phyloP scores from a whole-genome alignment of 306 rosid species.

The Arachis hypogaea region DNA sequence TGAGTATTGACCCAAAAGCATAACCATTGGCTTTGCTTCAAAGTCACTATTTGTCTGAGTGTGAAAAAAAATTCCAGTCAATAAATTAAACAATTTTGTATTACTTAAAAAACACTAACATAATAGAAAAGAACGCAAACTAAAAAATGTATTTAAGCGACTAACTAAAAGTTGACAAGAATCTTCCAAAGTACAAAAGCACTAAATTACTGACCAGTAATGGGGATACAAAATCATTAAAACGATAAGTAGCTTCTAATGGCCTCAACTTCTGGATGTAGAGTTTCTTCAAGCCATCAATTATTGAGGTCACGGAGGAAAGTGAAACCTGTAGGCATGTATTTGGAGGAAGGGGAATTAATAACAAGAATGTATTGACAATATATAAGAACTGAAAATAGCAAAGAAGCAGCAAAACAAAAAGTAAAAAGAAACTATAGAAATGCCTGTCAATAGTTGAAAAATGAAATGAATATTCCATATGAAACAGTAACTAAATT shows the following conservation, averaged over 20 bases:
- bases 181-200: neutral
- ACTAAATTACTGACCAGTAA: constrained; percentile 57
- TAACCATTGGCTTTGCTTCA: constrained; percentile 96
- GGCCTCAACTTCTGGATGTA: constrained; percentile 90
- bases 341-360: constrained; percentile 28
- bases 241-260: constrained; percentile 75
- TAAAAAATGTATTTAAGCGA: too few relatives aligned
- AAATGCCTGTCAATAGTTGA: constrained; percentile 18
- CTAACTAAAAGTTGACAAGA: neutral
- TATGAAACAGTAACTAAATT: constrained; percentile 15
- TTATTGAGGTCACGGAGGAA: constrained; percentile 81
- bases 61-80: constrained; percentile 31
- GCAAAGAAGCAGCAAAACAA: constrained; percentile 30
- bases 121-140: neutral
- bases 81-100: constrained; percentile 9
- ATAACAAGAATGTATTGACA: constrained; percentile 12
- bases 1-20: constrained; percentile 98
- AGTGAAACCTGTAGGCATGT: constrained; percentile 60
- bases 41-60: constrained; percentile 86
- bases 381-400: neutral
- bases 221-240: constrained; percentile 90
- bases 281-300: constrained; percentile 84
- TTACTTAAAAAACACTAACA: constrained; percentile 17
- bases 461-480: constrained; percentile 32
- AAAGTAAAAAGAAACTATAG: constrained; percentile 3